phyloP scores from a whole-genome alignment of 192 early-diverging fungal species.

The Coemansia sp. region DNA sequence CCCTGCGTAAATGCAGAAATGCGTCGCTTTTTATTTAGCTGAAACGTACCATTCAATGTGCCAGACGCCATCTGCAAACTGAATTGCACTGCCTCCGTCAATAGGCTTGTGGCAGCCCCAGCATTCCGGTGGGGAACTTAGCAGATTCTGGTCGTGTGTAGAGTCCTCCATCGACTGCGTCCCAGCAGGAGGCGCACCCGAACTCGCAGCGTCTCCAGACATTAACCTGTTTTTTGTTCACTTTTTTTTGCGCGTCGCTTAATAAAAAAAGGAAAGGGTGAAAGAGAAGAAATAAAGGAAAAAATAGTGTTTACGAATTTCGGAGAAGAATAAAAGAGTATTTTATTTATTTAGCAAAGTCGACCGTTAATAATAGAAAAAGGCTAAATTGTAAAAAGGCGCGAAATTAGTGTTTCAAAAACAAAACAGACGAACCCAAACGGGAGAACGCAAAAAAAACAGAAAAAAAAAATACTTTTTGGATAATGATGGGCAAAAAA shows the following conservation, averaged over 20 bases:
- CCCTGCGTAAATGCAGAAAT: not conserved
- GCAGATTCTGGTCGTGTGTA: slow-evolving; percentile 15
- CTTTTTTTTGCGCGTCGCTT: not conserved
- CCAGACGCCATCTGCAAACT: slow-evolving; percentile 79
- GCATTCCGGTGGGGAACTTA: slow-evolving; percentile 55
- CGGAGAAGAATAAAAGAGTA: not conserved
- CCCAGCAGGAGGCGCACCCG: slow-evolving; percentile 1
- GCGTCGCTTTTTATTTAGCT: not conserved
- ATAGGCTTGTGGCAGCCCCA: slow-evolving; percentile 68
- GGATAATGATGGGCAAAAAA: not conserved
- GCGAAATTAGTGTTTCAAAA: not conserved
- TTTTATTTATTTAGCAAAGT: too few species aligned
- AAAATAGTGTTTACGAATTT: too few species aligned
- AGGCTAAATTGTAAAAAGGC: not conserved
- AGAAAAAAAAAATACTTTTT: not conserved
- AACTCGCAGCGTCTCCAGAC: slow-evolving; percentile 16
- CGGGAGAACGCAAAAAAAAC: not conserved
- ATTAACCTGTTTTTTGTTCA: not conserved
- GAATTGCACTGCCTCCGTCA: slow-evolving; percentile 75
- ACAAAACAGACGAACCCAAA: too few species aligned
- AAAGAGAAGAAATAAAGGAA: too few species aligned
- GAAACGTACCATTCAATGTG: slow-evolving; percentile 74
- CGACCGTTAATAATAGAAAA: not conserved
- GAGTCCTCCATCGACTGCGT: slow-evolving; percentile 17
- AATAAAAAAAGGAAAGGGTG: not conserved